phyloP scores from a whole-genome alignment of 371 early-diverging fungal species.

The Mucor plumbeus region DNA sequence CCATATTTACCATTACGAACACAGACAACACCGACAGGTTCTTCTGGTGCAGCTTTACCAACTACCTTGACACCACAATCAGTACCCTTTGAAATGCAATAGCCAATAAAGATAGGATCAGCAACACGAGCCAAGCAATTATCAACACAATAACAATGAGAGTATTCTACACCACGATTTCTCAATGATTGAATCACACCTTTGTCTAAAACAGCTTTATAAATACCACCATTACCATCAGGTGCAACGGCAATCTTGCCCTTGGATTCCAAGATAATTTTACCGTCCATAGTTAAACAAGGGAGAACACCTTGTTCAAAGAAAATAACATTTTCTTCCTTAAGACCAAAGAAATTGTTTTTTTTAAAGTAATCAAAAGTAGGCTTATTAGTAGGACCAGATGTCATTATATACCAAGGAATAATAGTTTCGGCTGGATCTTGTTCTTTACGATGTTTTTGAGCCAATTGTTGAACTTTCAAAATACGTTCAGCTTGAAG shows the following conservation, averaged over 20 bases:
- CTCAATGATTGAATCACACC: constrained; percentile 67
- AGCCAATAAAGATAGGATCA: constrained; percentile 93
- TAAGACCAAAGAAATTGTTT: constrained; percentile 81
- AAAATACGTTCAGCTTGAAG: constrained; percentile 92
- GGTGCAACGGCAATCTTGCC: constrained; percentile 76
- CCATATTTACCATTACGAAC: constrained; percentile 79
- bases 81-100: constrained; percentile 57
- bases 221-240: constrained; percentile 85
- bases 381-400: constrained; percentile 85
- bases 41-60: constrained; percentile 81
- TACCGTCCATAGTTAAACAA: constrained; percentile 81
- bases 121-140: constrained; percentile 94
- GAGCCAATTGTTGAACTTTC: constrained; percentile 80
- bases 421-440: constrained; percentile 54
- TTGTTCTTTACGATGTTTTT: constrained; percentile 40
- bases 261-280: constrained; percentile 87
- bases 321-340: constrained; percentile 18
- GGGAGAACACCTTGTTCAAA: constrained; percentile 56
- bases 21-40: constrained; percentile 96
- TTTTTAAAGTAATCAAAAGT: constrained; percentile 78
- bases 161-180: constrained; percentile 63
- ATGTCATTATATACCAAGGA: constrained; percentile 95
- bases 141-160: constrained; percentile 95
- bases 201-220: constrained; percentile 67
- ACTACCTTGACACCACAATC: constrained; percentile 93